Evolutionary conservation across 257 asterid species (phyloP), one percentile per base, ranked within the genome.

Genomic region (Solanum medicagineum): DNA sequence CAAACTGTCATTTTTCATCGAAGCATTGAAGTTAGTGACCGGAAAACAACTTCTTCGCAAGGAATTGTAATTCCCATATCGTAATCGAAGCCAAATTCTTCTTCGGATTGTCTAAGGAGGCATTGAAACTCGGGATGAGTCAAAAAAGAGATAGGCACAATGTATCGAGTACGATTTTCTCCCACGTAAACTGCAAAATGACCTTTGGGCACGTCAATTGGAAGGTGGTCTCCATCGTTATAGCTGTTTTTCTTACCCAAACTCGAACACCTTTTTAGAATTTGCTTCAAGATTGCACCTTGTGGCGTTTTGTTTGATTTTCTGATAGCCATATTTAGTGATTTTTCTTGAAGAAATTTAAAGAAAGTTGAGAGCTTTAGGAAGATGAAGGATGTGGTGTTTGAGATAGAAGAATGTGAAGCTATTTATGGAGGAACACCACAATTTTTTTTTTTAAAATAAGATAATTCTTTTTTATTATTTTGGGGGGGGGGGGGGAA

Each of bases 101-200:
- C 93, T 47, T 91, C 93, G 0, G 93, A 90, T 0, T 86, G 90
- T 15, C 88, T 86, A 42, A 91, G 92, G 1, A 91, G 91, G 54
- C 90, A 77, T 44, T 89, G 92, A 65, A 91, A 91, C 70, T 91
- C 86, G 0, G 93, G 92, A 55, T 91, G 93, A 57, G 87, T 84
- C 68, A 91, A 84, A 32, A 89, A 89, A 2, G 93, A 89, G 15
- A 91, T 89, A 22, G 92, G 93, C 12, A 91, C 89, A 13, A 91
- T 84, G 84, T 91, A 88, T 87, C 92, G 84, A 74, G 74, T 89
- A 68, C 93, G 69, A 36, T 91, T 89, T 29, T 91, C 88, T 0
- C 93, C 93, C 0, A 91, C 93, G 51, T 91, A 91, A 5, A 91
- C 93, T n/a, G 89, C 90, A 36, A 91, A 91, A 79, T 91, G 93